A percentile compares a stretch with the other conserved stretches of the same genome.
Evolutionary conservation across 192 early-diverging fungal genomes (phyloP).

Genomic region (Lobosporangium transversale): DNA sequence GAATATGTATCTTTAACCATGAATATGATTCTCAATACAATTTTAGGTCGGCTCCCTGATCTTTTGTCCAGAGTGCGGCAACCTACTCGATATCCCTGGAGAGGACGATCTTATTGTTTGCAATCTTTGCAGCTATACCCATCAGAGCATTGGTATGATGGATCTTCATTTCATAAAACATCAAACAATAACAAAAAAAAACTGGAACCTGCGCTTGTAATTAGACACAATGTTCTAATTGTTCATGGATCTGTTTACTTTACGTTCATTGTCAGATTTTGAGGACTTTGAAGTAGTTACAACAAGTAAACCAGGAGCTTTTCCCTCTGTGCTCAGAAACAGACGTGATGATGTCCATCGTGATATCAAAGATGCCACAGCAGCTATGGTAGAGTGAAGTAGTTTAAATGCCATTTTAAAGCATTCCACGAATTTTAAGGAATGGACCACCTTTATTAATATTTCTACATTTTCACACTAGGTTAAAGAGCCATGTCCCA

Average conservation of each 20-base stretch:
- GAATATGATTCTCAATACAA: too few relatives aligned
- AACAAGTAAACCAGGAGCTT: constrained; percentile 75
- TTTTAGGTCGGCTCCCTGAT: constrained; percentile 80
- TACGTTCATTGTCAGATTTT: constrained; percentile 59
- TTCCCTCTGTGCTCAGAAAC: constrained; percentile 79
- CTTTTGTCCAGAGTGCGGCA: constrained; percentile 92
- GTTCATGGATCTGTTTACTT: too few relatives aligned
- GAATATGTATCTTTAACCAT: too few relatives aligned
- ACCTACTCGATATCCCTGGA: constrained; percentile 87
- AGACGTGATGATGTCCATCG: constrained; percentile 74
- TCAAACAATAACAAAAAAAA: too few relatives aligned
- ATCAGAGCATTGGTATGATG: constrained; percentile 66
- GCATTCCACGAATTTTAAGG: too few relatives aligned
- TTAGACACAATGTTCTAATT: too few relatives aligned
- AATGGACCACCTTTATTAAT: too few relatives aligned
- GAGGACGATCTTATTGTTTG: constrained; percentile 84
- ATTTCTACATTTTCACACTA: constrained; percentile 14
- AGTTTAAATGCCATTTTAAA: too few relatives aligned
- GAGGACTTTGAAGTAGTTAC: constrained; percentile 87
- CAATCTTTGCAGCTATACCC: constrained; percentile 78
- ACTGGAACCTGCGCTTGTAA: too few relatives aligned
- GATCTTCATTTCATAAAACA: too few relatives aligned
- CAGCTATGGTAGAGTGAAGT: constrained; percentile 46
- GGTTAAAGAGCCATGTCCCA: constrained; percentile 96
- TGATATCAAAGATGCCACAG: constrained; percentile 59